These are phyloP conservation scores for Auxenochlorella protothecoides DNA, from an alignment of 139 green algal genomes.

Conservation along the genomic window DNA sequence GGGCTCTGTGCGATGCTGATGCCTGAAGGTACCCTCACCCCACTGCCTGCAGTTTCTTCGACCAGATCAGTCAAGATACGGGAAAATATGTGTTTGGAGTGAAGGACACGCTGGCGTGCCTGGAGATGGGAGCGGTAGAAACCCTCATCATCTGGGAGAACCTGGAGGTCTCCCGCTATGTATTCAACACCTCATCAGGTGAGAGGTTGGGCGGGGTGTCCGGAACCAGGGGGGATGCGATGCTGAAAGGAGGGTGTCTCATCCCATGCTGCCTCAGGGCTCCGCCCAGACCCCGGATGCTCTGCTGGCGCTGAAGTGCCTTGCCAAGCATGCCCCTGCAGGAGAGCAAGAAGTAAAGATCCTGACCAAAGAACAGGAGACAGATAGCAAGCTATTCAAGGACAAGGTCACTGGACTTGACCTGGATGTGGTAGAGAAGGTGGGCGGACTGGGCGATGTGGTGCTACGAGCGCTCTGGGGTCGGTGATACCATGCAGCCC, in stretches of 20 bases:
- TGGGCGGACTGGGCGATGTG: background rate
- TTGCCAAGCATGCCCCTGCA: background rate
- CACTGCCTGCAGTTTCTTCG: conserved; percentile 77
- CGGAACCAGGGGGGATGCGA: too few relatives aligned
- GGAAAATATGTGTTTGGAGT: conserved; percentile 90
- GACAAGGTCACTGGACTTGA: conserved; percentile 74
- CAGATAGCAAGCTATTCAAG: conserved; percentile 61
- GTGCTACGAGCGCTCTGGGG: background rate
- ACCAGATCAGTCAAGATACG: conserved; percentile 94
- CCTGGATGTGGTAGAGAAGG: conserved; percentile 87
- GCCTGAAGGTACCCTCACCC: background rate
- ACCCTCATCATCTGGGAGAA: conserved; percentile 97
- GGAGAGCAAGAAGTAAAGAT: conserved; percentile 64
- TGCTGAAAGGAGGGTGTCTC: too few relatives aligned
- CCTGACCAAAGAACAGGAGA: conserved; percentile 79
- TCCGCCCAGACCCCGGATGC: too few relatives aligned
- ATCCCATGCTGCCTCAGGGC: too few relatives aligned
- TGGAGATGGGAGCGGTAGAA: conserved; percentile 99
- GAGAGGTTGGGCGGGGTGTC: background rate
- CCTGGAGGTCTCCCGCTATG: conserved; percentile 66
- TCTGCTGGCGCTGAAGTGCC: too few relatives aligned
- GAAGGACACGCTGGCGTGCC: conserved; percentile 86
- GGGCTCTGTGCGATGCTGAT: too few relatives aligned
- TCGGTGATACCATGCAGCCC: too few relatives aligned
- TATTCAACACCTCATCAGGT: conserved; percentile 54